Evolutionary conservation across 192 early-diverging fungal genomes (phyloP).

Genomic region (Spinellus fusiger): DNA sequence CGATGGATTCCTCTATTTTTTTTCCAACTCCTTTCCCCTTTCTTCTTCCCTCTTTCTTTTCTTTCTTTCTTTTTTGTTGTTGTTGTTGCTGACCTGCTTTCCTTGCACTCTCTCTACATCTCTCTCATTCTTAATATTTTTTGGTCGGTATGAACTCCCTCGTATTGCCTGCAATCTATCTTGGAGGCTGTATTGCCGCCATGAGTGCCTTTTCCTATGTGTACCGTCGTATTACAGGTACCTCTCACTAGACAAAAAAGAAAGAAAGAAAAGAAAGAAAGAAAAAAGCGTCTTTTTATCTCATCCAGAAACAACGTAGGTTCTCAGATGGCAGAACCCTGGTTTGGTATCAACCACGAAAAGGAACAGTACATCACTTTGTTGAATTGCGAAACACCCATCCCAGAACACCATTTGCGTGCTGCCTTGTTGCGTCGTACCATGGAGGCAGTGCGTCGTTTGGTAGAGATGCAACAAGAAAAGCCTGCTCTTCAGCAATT

Average conservation of each 20-base stretch:
- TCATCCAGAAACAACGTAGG: conserved; percentile 5
- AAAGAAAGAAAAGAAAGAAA: not conserved
- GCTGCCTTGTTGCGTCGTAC: conserved; percentile 78
- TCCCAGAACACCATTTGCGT: conserved; percentile 56
- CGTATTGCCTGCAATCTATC: conserved; percentile 28
- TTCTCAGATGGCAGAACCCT: conserved; percentile 51
- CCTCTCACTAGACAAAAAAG: not conserved
- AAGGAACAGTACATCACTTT: conserved; percentile 63
- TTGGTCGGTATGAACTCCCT: conserved; percentile 30
- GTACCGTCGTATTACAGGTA: conserved; percentile 31
- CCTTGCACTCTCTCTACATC: not conserved
- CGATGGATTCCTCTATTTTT: no score
- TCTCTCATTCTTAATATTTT: not conserved
- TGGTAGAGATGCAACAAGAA: conserved; percentile 71
- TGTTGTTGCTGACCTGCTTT: not conserved
- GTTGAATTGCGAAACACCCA: conserved; percentile 46
- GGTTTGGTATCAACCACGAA: conserved; percentile 60
- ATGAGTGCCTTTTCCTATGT: conserved; percentile 34
- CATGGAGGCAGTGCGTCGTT: conserved; percentile 67
- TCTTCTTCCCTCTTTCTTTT: not conserved
- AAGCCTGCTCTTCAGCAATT: conserved; percentile 69
- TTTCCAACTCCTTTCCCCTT: not conserved
- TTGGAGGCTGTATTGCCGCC: conserved; percentile 35
- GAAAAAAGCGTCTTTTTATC: not conserved
- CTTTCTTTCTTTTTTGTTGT: not conserved